A percentile compares a stretch with the other conserved stretches of the same genome.
Conservation (phyloP, 306 rosid species). For the Castanea crenata region DNA sequence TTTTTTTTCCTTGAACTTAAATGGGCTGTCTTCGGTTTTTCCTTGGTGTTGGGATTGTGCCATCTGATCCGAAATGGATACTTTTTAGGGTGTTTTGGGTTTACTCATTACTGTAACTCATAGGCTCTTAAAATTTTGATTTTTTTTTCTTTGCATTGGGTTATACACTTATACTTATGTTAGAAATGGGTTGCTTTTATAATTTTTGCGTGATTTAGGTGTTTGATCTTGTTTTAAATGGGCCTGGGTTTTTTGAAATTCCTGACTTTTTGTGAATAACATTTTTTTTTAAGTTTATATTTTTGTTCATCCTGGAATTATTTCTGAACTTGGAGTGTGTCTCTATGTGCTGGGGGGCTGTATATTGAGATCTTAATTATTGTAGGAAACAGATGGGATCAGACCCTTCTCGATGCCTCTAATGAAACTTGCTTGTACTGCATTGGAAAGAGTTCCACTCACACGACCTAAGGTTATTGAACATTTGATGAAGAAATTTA, state of each 20-base stretch:
- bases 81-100: neutral
- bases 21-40: neutral
- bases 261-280: neutral
- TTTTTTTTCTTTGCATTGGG: neutral
- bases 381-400: constrained; percentile 82
- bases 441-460: constrained; percentile 88
- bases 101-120: neutral
- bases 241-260: neutral
- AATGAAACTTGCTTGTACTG: constrained; percentile 92
- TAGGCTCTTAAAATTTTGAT: neutral
- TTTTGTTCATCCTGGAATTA: neutral
- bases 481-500: constrained; percentile 68
- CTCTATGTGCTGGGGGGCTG: neutral
- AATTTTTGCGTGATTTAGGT: too few relatives aligned
- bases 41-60: neutral
- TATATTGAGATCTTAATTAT: constrained; percentile 21
- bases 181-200: too few relatives aligned
- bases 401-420: constrained; percentile 98
- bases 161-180: neutral
- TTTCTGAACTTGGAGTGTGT: neutral
- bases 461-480: constrained; percentile 74
- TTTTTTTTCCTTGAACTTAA: neutral
- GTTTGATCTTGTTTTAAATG: neutral
- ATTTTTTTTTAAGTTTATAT: neutral
- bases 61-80: neutral